Base-by-base conservation (phyloP, 2,329 filamentous ascomycete genomes). In the Aspergillus fructus region DNA sequence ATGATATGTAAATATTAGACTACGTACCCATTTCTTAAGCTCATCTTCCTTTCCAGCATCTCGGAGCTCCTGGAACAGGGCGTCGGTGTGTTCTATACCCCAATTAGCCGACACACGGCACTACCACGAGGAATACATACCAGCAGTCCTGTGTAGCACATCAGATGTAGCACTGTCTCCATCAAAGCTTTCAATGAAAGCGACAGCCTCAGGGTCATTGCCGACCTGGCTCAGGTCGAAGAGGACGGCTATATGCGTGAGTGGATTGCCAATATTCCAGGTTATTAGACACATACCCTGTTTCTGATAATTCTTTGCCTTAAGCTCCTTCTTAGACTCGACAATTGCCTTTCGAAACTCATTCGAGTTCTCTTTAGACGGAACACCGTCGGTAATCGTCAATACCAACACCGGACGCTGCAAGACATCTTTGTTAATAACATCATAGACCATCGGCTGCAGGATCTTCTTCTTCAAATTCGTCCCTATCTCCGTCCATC, bases 401-500 rank as follows among this genome's bases (percentile, higher is more conserved):
- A 45, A 37, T 4, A 53, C 27, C 7, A 46, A 5, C 6, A 53
- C 23, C 6, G 50, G 50, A 3, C 41, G 40, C 13, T 27, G 41
- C 41, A 53, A 12, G 15, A 37, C 43, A 13, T 23, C 33, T 0
- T 1, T 24, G 5, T n/a, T 5, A 12, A 53, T 33, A 12, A 24
- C 12, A n/a, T 53, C 17, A 12, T 53, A 53, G 4, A 53, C 50
- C 17, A 23, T 46, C 3, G 41, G 40, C 27, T 53, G 12, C 2
- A 53, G 11, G 8, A 53, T 19, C 17, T 53, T 53, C 17, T 23
- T 53, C 13, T 5, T n/a, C n/a, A 53, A 30, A 24, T 53, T 53
- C 3, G 41, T 45, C 7, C 50, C 50, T 12, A 53, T 46, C 27
- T 53, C 50, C 4, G 50, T 53, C 50, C 50, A 53, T 11, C 50